phyloP scores from a whole-genome alignment of 2,329 filamentous ascomycete species.

The Alternaria gansuensis region DNA sequence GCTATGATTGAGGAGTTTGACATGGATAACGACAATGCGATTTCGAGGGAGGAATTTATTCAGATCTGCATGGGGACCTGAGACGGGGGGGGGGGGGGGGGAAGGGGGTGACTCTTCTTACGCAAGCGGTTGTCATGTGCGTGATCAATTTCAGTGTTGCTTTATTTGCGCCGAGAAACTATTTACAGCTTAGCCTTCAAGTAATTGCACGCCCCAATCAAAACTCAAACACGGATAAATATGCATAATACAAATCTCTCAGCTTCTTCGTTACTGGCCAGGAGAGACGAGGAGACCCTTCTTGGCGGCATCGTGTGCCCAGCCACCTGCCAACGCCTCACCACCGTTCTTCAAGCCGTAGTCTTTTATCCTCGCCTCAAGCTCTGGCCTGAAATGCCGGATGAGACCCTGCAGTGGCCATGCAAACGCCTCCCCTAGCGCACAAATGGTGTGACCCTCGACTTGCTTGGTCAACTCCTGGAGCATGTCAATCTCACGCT shows the following conservation, averaged over 20 bases:
- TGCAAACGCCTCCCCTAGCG: conserved; percentile 95
- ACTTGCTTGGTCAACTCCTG: conserved; percentile 99
- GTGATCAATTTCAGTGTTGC: conserved; percentile 25
- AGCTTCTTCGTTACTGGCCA: conserved; percentile 70
- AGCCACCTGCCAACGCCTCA: conserved; percentile 83
- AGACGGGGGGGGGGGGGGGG: too few species aligned
- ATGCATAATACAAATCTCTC: conserved; percentile 43
- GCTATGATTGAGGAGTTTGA: conserved; percentile 99
- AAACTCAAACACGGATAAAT: conserved; percentile 14
- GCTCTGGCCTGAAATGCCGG: conserved; percentile 94
- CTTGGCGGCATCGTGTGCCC: conserved; percentile 76
- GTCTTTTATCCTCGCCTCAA: conserved; percentile 88
- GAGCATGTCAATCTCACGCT: conserved; percentile 98
- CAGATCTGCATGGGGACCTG: conserved; percentile 66
- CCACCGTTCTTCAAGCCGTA: conserved; percentile 78
- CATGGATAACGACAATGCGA: conserved; percentile 86
- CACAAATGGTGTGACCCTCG: conserved; percentile 98
- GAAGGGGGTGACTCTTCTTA: background rate
- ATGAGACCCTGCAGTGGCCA: conserved; percentile 99
- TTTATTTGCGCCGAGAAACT: conserved; percentile 44
- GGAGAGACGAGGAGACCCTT: conserved; percentile 88
- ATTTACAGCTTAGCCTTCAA: conserved; percentile 48
- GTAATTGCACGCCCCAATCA: conserved; percentile 17
- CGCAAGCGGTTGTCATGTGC: background rate
- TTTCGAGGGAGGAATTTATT: conserved; percentile 70